phyloP scores from a whole-genome alignment of 345 rosid species.

The Laguncularia racemosa region DNA sequence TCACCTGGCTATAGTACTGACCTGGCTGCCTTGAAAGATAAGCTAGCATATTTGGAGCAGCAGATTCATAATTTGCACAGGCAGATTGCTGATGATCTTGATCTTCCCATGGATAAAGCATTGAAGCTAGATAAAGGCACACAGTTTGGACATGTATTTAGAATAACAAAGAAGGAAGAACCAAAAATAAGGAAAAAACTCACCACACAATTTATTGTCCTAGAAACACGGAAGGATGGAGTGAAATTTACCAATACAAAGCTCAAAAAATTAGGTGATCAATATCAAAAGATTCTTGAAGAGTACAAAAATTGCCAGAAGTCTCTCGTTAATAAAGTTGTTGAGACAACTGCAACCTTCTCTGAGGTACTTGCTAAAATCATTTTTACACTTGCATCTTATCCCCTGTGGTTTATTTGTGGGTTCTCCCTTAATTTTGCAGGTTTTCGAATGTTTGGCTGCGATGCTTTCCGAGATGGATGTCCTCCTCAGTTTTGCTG shows the following conservation, averaged over 20 bases:
- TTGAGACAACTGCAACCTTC: conserved; percentile 73
- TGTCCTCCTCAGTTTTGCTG: conserved; percentile 93
- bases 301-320: conserved; percentile 75
- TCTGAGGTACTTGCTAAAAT: conserved; percentile 52
- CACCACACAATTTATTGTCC: conserved; percentile 72
- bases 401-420: conserved; percentile 5
- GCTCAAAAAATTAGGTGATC: conserved; percentile 89
- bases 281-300: conserved; percentile 77
- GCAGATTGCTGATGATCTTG: conserved; percentile 79
- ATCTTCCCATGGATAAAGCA: conserved; percentile 73
- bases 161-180: conserved; percentile 98
- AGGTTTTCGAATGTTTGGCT: conserved; percentile 81
- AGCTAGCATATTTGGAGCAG: conserved; percentile 64
- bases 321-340: conserved; percentile 74
- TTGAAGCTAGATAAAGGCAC: conserved; percentile 89
- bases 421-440: conserved; percentile 16
- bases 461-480: conserved; percentile 80
- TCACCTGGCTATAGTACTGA: conserved; percentile 75
- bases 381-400: conserved; percentile 1
- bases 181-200: conserved; percentile 93
- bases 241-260: conserved; percentile 93
- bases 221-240: conserved; percentile 97
- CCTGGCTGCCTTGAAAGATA: conserved; percentile 58
- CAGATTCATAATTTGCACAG: conserved; percentile 78
- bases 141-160: conserved; percentile 92